Evolutionary conservation across 2,329 filamentous ascomycete genomes (phyloP).

Genomic region (Arthrobotrys megalospora): DNA sequence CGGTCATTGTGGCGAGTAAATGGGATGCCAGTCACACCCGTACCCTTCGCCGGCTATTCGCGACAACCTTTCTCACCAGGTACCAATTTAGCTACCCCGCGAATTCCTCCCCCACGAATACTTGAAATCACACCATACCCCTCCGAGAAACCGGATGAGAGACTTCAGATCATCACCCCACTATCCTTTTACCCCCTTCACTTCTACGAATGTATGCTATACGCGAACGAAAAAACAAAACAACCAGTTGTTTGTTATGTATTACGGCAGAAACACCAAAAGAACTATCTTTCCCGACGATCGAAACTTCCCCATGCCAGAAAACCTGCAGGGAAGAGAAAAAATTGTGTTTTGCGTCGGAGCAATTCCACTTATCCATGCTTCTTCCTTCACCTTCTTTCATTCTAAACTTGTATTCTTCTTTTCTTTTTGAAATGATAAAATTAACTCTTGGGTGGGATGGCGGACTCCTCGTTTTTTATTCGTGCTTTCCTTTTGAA

Average conservation of each 20-base stretch:
- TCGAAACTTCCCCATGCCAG: slow-evolving; percentile 30
- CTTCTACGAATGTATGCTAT: slow-evolving; percentile 59
- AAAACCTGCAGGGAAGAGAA: slow-evolving; percentile 33
- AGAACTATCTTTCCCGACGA: slow-evolving; percentile 50
- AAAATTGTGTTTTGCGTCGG: slow-evolving; percentile 27
- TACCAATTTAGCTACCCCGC: slow-evolving; percentile 41
- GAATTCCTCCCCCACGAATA: slow-evolving; percentile 47
- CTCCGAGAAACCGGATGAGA: slow-evolving; percentile 19
- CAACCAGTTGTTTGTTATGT: slow-evolving; percentile 43
- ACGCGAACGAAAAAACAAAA: slow-evolving; percentile 46
- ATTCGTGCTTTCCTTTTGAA: slow-evolving; percentile 50
- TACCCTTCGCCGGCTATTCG: slow-evolving; percentile 46
- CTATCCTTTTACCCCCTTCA: slow-evolving; percentile 35
- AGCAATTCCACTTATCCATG: slow-evolving; percentile 30
- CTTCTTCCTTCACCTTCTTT: slow-evolving; percentile 26
- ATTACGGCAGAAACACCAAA: slow-evolving; percentile 47
- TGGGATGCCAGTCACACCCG: slow-evolving; percentile 39
- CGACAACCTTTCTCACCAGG: slow-evolving; percentile 43
- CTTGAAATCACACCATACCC: slow-evolving; percentile 53
- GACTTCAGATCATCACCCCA: slow-evolving; percentile 41
- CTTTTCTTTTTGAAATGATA: slow-evolving; percentile 53
- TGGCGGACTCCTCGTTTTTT: slow-evolving; percentile 55
- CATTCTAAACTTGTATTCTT: slow-evolving; percentile 55
- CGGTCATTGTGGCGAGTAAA: slow-evolving; percentile 45
- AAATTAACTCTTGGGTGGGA: slow-evolving; percentile 58